These are phyloP conservation scores for Trametes punicea DNA, from an alignment of 768 basidiomycete genomes.

Conservation along the genomic window DNA sequence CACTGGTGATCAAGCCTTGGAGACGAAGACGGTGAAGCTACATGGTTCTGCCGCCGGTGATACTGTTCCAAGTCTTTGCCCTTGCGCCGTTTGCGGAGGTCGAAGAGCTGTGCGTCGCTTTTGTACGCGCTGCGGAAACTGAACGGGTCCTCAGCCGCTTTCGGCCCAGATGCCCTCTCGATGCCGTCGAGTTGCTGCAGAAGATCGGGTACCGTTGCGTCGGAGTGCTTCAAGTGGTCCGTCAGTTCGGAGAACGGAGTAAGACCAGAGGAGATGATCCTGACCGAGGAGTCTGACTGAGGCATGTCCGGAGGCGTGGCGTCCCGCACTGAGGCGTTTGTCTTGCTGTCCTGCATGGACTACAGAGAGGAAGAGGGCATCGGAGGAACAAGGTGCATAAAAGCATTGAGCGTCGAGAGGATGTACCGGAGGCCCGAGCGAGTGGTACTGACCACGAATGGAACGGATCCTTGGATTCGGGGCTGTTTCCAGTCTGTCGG, in stretches of 20 bases:
- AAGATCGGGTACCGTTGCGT: conserved; percentile 49
- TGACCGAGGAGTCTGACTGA: conserved; percentile 4
- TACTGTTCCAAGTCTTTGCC: conserved; percentile 65
- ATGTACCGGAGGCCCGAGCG: conserved; percentile 29
- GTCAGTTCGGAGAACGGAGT: conserved; percentile 22
- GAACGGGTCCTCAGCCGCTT: conserved; percentile 55
- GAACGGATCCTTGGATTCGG: conserved; percentile 20
- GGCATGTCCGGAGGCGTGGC: neutral
- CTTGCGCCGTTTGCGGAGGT: conserved; percentile 53
- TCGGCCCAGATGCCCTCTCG: conserved; percentile 18
- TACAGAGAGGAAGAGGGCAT: conserved; percentile 26
- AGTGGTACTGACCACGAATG: conserved; percentile 24
- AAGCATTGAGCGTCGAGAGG: conserved; percentile 30
- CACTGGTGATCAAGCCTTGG: neutral
- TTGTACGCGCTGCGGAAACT: conserved; percentile 59
- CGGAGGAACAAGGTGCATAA: conserved; percentile 27
- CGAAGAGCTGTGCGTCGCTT: conserved; percentile 59
- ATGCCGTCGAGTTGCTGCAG: conserved; percentile 34
- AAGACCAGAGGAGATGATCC: conserved; percentile 3
- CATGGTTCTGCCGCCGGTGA: conserved; percentile 71
- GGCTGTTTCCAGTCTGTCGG: conserved; percentile 19
- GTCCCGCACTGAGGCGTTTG: conserved; percentile 1
- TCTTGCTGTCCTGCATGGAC: conserved; percentile 16
- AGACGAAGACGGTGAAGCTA: conserved; percentile 24
- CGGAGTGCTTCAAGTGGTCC: conserved; percentile 37